phyloP scores from a whole-genome alignment of 176 grass and related monocot genomes.

The Pontederia paniculata region DNA sequence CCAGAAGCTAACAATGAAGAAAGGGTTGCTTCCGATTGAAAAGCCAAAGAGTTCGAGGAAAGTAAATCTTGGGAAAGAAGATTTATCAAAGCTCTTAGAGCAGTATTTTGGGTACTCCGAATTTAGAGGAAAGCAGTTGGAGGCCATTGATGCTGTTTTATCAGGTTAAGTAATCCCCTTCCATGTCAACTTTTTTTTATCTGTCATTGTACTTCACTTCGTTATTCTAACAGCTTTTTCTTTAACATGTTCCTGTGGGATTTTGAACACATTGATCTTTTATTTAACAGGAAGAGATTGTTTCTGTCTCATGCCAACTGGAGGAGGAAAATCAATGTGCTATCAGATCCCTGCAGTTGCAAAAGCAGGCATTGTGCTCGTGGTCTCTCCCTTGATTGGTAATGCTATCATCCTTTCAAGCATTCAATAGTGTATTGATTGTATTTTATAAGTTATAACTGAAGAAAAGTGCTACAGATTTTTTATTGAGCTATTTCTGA shows the following conservation, averaged over 20 bases:
- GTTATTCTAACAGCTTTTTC: too few species aligned
- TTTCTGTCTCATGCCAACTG: conserved; percentile 98
- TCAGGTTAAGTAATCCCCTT: conserved; percentile 31
- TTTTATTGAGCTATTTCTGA: conserved; percentile 21
- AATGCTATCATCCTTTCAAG: conserved; percentile 11
- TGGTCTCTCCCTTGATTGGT: conserved; percentile 98
- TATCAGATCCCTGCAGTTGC: conserved; percentile 89
- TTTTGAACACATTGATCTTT: conserved; percentile 16
- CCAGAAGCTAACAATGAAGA: conserved; percentile 45
- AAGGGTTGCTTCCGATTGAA: conserved; percentile 44
- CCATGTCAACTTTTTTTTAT: neutral
- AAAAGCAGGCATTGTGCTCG: conserved; percentile 80
- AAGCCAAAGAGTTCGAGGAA: conserved; percentile 14
- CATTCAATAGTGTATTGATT: neutral
- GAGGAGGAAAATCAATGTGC: conserved; percentile 94
- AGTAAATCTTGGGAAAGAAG: conserved; percentile 31
- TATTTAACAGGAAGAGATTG: conserved; percentile 68
- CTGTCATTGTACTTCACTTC: neutral
- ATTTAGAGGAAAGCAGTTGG: conserved; percentile 73
- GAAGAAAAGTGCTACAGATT: conserved; percentile 2
- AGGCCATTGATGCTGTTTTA: conserved; percentile 84
- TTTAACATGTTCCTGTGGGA: neutral
- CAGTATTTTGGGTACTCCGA: conserved; percentile 62
- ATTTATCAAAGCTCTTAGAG: conserved; percentile 42
- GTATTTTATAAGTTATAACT: too few species aligned